Percentiles rank a stretch among this genome's conserved stretches.
Conservation (phyloP, 2,329 filamentous ascomycete species). For the Phaeosphaeriaceae sp. region DNA sequence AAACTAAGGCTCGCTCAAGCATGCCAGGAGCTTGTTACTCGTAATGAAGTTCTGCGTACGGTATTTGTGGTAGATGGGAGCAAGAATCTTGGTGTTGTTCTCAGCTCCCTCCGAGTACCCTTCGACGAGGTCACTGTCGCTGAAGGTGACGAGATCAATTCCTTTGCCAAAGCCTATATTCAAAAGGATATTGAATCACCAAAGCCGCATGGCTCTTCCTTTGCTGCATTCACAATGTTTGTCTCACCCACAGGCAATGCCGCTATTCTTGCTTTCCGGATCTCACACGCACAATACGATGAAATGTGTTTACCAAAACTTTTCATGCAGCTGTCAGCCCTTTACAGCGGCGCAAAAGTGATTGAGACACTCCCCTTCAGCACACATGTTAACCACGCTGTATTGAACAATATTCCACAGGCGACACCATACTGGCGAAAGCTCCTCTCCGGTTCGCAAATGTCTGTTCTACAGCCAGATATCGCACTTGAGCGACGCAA, state of each 20-base stretch:
- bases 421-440: conserved; percentile 67
- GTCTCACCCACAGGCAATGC: conserved; percentile 63
- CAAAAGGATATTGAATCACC: conserved; percentile 62
- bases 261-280: conserved; percentile 62
- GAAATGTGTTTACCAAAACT: conserved; percentile 70
- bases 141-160: conserved; percentile 58
- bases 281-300: conserved; percentile 74
- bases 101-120: conserved; percentile 60
- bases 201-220: conserved; percentile 62
- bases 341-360: conserved; percentile 53
- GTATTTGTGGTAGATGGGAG: conserved; percentile 63
- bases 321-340: conserved; percentile 64
- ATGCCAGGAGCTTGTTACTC: conserved; percentile 63
- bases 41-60: conserved; percentile 70
- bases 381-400: conserved; percentile 53
- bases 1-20: conserved; percentile 55
- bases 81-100: conserved; percentile 63
- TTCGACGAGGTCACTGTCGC: conserved; percentile 49
- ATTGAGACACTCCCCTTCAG: conserved; percentile 51
- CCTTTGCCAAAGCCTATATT: conserved; percentile 62
- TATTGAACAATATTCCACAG: conserved; percentile 49
- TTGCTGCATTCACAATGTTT: conserved; percentile 54
- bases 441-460: conserved; percentile 62
- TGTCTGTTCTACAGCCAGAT: conserved; percentile 49
- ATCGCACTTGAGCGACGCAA: conserved; percentile 38